Evolutionary conservation across 768 basidiomycete species (phyloP).

Genomic region (Suillus sp.): DNA sequence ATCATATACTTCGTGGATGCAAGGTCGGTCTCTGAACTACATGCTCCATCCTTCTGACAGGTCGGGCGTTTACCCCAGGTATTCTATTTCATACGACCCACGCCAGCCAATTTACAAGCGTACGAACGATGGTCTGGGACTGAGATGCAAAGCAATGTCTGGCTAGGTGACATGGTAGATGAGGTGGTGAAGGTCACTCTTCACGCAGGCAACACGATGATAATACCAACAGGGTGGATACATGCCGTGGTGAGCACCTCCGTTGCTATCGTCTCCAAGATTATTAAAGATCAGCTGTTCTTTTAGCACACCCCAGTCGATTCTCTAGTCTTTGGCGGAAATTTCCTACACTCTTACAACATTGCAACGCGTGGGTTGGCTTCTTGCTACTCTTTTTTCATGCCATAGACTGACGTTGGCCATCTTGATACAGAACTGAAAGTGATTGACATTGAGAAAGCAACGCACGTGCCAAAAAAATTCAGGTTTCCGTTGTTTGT

Average conservation of each 20-base stretch:
- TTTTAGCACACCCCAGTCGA: constrained; percentile 85
- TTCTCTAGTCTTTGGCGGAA: constrained; percentile 95
- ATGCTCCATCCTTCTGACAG: constrained; percentile 1
- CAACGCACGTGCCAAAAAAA: constrained; percentile 90
- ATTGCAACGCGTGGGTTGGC: constrained; percentile 73
- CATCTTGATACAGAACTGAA: constrained; percentile 63
- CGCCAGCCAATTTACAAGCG: constrained; percentile 78
- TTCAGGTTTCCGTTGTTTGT: constrained; percentile 86
- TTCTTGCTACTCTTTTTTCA: constrained; percentile 3
- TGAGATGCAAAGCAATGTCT: constrained; percentile 82
- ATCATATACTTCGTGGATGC: constrained; percentile 84
- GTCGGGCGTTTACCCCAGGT: constrained; percentile 47
- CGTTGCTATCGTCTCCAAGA: not conserved
- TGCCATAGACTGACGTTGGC: constrained; percentile 17
- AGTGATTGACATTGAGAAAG: constrained; percentile 89
- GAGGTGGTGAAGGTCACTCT: constrained; percentile 87
- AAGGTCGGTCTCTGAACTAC: constrained; percentile 53
- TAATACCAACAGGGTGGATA: constrained; percentile 97
- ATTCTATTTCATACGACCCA: constrained; percentile 95
- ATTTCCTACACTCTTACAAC: constrained; percentile 94
- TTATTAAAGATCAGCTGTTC: constrained; percentile 12
- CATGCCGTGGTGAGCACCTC: constrained; percentile 82
- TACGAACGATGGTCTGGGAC: constrained; percentile 95
- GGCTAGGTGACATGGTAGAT: constrained; percentile 93
- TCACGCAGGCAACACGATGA: constrained; percentile 81